Evolutionary conservation across 2,329 filamentous ascomycete species (phyloP).

Genomic region (Diaporthe vaccinii): DNA sequence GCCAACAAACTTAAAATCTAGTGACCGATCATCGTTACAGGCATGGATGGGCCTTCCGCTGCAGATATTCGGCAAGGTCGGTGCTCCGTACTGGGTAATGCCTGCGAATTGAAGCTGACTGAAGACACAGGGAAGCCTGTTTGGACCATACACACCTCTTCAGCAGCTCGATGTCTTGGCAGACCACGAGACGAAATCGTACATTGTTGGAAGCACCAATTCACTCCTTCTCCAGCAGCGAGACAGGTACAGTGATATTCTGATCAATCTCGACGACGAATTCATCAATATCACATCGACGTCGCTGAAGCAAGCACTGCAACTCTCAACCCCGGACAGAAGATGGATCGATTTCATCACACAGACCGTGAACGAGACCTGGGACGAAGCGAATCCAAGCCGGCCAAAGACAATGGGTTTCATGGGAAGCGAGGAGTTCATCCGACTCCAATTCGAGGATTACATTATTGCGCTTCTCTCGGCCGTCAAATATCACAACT

Average conservation of each 20-base stretch:
- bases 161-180: conserved; percentile 96
- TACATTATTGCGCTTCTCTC: conserved; percentile 92
- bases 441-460: conserved; percentile 96
- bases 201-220: conserved; percentile 97
- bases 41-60: conserved; percentile 95
- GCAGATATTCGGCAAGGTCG: conserved; percentile 92
- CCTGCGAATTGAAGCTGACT: conserved; percentile 3
- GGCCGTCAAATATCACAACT: conserved; percentile 88
- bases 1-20: conserved; percentile 89
- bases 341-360: conserved; percentile 98
- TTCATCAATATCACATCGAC: conserved; percentile 86
- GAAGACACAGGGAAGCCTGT: conserved; percentile 82
- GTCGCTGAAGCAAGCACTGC: conserved; percentile 80
- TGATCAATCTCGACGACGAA: conserved; percentile 95
- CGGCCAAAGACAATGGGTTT: conserved; percentile 96
- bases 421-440: conserved; percentile 96
- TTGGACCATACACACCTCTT: conserved; percentile 95
- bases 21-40: conserved; percentile 89
- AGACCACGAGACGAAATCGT: conserved; percentile 95
- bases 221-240: conserved; percentile 93
- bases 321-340: conserved; percentile 87
- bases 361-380: conserved; percentile 93
- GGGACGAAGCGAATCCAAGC: conserved; percentile 91
- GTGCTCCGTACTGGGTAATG: conserved; percentile 39
- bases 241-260: conserved; percentile 94